Evolutionary conservation across 2,329 filamentous ascomycete species (phyloP), one percentile per base, ranked within the genome.

Genomic region (Colletotrichum aenigma): DNA sequence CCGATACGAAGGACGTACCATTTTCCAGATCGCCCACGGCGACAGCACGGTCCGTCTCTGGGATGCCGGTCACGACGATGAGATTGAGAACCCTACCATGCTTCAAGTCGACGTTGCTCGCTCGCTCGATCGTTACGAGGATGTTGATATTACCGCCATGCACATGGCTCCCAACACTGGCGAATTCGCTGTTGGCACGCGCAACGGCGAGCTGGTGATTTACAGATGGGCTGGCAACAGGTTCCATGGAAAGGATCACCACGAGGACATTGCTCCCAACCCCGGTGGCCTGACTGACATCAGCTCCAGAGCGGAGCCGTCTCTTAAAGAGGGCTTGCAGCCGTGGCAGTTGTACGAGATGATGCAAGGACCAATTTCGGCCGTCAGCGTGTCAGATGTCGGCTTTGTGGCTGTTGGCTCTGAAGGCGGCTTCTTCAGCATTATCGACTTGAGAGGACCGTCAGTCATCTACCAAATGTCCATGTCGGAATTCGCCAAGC

Each of bases 21-120:
- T 98, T 60, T 90, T 98, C 8, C 94, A 96, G 76, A 95, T 95
- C 6, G 94, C 95, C 0, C 96, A 99, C 83, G 95, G 94, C 4
- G 97, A 99, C 84, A 95, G 96, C 69, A 97, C 94, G 0, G 89
- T 99, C n/a, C 90, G 96, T 36, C 88, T 98, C 8, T 99, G 96
- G 96, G 97, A 99, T 84, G 92, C 94, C 24, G 97, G 97, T 0
- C 94, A 98, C 80, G 94, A 92, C 16, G 97, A 99, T 81, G 95
- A 98, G 80, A 94, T 99, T 66, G 97, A 99, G 84, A 98, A 98
- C 80, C 89, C 92, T 15, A 88, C 89, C 6, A 89, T 95, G 69
- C 87, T 98, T 28, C 96, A 99, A 85, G 92, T 98, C 7, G 96
- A 99, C 80, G 88, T 98, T 48, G 94, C 94, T 8, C 91, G 95